A percentile compares a stretch with the other conserved stretches of the same genome.
phyloP scores from a whole-genome alignment of 108 stramenopile genomes.

The Nannochloropsis gaditana region DNA sequence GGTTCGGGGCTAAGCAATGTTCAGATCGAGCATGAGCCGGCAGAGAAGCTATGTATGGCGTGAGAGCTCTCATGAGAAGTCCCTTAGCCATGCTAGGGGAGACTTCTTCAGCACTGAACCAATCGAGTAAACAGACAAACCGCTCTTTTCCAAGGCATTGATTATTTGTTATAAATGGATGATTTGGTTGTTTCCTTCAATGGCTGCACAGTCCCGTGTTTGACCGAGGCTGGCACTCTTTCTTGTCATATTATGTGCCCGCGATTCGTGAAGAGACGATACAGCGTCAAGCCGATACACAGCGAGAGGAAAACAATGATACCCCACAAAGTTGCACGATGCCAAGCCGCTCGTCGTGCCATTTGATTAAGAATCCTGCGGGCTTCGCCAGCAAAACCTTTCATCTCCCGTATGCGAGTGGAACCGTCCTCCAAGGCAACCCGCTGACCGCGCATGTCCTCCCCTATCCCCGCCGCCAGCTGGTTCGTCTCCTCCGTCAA shows the following conservation, averaged over 20 bases:
- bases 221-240: neutral
- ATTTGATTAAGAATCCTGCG: constrained; percentile 6
- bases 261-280: neutral
- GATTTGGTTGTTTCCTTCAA: too few species aligned
- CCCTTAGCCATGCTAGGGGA: too few species aligned
- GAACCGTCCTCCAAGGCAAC: neutral
- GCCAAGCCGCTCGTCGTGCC: constrained; percentile 7
- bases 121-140: too few species aligned
- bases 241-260: neutral
- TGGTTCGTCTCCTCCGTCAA: neutral
- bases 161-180: too few species aligned
- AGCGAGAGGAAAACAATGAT: neutral
- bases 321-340: constrained; percentile 3
- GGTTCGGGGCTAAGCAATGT: too few species aligned
- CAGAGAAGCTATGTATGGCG: too few species aligned
- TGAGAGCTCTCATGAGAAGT: too few species aligned
- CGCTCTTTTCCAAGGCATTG: too few species aligned
- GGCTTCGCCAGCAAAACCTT: constrained; percentile 1
- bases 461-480: neutral
- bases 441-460: neutral
- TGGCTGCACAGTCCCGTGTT: too few species aligned
- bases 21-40: too few species aligned
- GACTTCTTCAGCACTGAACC: too few species aligned
- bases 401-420: neutral
- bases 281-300: constrained; percentile 8